Evolutionary conservation across 768 basidiomycete genomes (phyloP).

Genomic region (Pisolithus albus): DNA sequence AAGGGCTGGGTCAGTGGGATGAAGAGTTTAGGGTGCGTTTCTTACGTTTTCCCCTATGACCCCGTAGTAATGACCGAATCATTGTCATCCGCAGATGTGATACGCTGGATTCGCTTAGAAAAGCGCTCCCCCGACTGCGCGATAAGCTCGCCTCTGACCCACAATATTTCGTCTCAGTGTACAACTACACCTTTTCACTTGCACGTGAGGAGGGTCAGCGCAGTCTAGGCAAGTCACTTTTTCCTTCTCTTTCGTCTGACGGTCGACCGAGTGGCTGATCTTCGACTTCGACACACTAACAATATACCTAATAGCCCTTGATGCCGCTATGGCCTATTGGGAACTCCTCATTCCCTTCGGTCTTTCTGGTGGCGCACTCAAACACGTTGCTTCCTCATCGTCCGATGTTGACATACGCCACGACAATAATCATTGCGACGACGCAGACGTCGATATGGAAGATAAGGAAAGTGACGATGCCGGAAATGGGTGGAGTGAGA

Average conservation of each 20-base stretch:
- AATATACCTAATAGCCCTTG: constrained; percentile 39
- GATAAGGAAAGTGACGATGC: constrained; percentile 12
- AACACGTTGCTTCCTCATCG: constrained; percentile 28
- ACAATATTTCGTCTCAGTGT: constrained; percentile 70
- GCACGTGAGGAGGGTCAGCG: constrained; percentile 70
- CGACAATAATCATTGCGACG: not conserved
- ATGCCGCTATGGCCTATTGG: constrained; percentile 76
- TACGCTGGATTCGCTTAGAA: constrained; percentile 54
- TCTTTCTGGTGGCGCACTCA: constrained; percentile 57
- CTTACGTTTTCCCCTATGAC: not conserved
- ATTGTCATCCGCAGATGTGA: constrained; percentile 46
- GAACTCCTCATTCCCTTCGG: constrained; percentile 67
- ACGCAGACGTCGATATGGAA: not conserved
- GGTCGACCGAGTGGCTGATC: too few relatives aligned
- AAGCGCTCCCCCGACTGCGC: constrained; percentile 46
- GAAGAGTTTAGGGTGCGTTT: constrained; percentile 54
- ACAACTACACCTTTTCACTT: constrained; percentile 76
- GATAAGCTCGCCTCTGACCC: constrained; percentile 56
- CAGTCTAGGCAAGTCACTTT: constrained; percentile 53
- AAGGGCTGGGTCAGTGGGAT: constrained; percentile 78
- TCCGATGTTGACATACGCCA: not conserved
- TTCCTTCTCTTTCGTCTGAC: not conserved
- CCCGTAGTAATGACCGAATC: not conserved
- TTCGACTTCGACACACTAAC: too few relatives aligned
- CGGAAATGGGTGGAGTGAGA: constrained; percentile 58